phyloP scores from a whole-genome alignment of 495 filamentous ascomycete species.

The Penicillium manginii region DNA sequence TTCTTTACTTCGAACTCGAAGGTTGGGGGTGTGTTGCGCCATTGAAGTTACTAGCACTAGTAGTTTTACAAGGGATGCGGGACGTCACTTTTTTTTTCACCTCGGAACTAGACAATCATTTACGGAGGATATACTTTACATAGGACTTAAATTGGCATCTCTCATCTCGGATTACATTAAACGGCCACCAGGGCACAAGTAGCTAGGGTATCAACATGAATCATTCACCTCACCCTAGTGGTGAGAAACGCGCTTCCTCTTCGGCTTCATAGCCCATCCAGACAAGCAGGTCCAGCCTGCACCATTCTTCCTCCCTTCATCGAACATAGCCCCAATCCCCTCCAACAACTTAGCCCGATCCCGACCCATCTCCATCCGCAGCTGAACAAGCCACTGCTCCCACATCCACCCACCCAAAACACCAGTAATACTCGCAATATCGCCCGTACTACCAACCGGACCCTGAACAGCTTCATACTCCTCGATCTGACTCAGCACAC shows the following conservation, averaged over 20 bases:
- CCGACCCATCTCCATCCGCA: slow-evolving; percentile 81
- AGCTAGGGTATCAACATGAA: slow-evolving; percentile 15
- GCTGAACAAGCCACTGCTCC: slow-evolving; percentile 93
- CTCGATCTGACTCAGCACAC: slow-evolving; percentile 53
- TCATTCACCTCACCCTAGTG: slow-evolving; percentile 5
- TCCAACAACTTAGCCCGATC: slow-evolving; percentile 69
- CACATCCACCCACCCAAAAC: slow-evolving; percentile 88
- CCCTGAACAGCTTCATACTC: slow-evolving; percentile 64
- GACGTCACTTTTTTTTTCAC: too few relatives aligned
- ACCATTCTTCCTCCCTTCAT: slow-evolving; percentile 79
- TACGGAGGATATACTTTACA: too few relatives aligned
- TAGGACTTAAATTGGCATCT: slow-evolving; percentile 8
- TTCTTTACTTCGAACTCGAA: too few relatives aligned
- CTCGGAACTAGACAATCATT: too few relatives aligned
- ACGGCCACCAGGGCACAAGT: slow-evolving; percentile 23
- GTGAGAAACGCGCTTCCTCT: slow-evolving; percentile 21
- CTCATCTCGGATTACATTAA: slow-evolving; percentile 30
- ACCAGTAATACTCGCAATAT: slow-evolving; percentile 75
- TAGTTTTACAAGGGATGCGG: too few relatives aligned
- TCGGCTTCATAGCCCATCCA: slow-evolving; percentile 89
- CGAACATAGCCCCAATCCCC: slow-evolving; percentile 76
- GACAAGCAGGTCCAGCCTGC: slow-evolving; percentile 85
- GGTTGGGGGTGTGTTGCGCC: too few relatives aligned
- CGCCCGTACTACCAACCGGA: slow-evolving; percentile 73
- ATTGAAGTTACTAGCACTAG: too few relatives aligned